Evolutionary conservation across 768 basidiomycete species (phyloP), one percentile per base, ranked within the genome.

Genomic region (Mycena amicta): DNA sequence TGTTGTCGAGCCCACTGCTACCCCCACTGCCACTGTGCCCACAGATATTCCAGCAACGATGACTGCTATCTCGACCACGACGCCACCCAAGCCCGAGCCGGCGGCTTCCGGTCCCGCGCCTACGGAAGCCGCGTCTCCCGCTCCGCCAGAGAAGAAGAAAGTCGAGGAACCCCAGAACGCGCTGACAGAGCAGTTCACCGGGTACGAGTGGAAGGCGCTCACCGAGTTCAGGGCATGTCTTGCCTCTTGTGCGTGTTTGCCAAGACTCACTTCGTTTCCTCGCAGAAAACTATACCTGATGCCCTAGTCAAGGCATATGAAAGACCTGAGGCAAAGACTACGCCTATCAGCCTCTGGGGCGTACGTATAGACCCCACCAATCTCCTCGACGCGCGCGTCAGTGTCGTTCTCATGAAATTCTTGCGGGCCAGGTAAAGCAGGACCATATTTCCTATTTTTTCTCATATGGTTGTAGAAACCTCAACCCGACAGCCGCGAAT

Each of bases 321-420:
- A 50, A 79, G 83, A 46, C 70, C 77, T 5, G 75, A 81, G 46
- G 84, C 80, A 12, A 80, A 76, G 55, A 75, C 77, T 0, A 77
- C 76, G 1, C 72, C 85, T 8, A 79, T 89, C 62, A 75, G 67
- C 4, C 69, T 93, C 56, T 93, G 92, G 92, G 88, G 90, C 26
- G 83, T 93, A 20, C 71, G 68, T 1, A 80, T 93, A 26, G 82
- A 89, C 69, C 88, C 92, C 2, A 59, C 55, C 2, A 74, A 76
- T 55, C 81, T 83, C 13, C 71, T 67, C 49, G 82, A 90, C 68
- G 85, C 90, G 1, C 81, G 83, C 6, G 83, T 84, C 57, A 91
- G 88, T 66, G 89, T 93, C 29, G 67, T 93, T 8, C 77, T 93
- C 33, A 84, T 92, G 82, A 92, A 93, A 68, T 93, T 93, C 76